Evolutionary conservation across 2,329 filamentous ascomycete genomes (phyloP).

Genomic region (Neofusicoccum laricinum): DNA sequence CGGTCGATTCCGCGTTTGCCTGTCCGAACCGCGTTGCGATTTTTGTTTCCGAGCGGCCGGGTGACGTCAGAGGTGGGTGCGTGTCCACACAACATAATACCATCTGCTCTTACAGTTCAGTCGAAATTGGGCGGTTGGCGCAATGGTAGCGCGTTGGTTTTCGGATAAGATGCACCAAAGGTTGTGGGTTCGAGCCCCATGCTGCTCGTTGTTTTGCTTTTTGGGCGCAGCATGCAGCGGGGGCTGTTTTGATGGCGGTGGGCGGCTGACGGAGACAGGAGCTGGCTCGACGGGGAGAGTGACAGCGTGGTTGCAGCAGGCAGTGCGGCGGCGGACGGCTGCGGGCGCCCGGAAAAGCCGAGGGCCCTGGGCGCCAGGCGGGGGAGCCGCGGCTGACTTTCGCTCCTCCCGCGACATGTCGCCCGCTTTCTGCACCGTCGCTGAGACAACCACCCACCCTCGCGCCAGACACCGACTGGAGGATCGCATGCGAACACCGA

Average conservation of each 20-base stretch:
- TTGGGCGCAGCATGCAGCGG: neutral
- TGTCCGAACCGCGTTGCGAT: no score
- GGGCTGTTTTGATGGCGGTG: neutral
- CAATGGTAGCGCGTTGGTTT: conserved; percentile 28
- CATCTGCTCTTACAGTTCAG: accelerated
- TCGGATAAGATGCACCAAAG: conserved; percentile 24
- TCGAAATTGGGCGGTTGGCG: conserved; percentile 19
- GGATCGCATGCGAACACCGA: neutral
- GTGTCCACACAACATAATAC: accelerated
- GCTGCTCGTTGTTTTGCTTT: conserved; percentile 17
- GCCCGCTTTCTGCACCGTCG: neutral
- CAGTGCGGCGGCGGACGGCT: neutral
- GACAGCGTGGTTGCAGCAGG: neutral
- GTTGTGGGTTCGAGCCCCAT: conserved; percentile 28
- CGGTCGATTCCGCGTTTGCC: no score
- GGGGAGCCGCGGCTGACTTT: neutral
- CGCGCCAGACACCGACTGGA: neutral
- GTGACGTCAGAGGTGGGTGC: neutral
- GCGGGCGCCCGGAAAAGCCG: neutral
- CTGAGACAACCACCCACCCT: neutral
- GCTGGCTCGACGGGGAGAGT: neutral
- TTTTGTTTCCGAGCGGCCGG: no score
- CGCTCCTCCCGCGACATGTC: neutral
- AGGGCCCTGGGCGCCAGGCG: neutral
- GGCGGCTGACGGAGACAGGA: neutral